A percentile compares a stretch with the other conserved stretches of the same genome.
These are phyloP conservation scores for Golubevia pallescens DNA, from an alignment of 1,284 basidiomycete genomes.

Conservation along the genomic window DNA sequence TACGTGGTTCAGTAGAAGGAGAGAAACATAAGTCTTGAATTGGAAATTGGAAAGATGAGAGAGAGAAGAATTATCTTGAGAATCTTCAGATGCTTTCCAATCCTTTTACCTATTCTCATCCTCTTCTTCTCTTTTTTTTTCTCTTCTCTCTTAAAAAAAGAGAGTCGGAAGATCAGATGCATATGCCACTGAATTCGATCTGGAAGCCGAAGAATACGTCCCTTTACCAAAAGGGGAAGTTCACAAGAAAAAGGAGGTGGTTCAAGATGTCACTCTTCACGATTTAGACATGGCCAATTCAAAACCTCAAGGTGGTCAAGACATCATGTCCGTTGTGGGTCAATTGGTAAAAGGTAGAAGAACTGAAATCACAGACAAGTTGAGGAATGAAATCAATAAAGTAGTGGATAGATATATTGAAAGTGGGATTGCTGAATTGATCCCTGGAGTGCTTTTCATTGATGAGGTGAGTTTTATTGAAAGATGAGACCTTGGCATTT, in stretches of 20 bases:
- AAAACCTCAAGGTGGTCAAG: constrained; percentile 88
- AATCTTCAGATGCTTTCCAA: too few species aligned
- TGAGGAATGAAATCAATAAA: constrained; percentile 93
- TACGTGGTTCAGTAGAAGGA: too few species aligned
- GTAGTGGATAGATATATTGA: constrained; percentile 98
- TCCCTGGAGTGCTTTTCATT: constrained; percentile 97
- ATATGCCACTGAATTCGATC: constrained; percentile 96
- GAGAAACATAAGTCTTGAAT: neutral
- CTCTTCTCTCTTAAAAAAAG: constrained; percentile 65
- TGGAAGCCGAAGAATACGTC: constrained; percentile 97
- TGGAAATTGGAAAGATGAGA: neutral
- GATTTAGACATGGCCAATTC: constrained; percentile 97
- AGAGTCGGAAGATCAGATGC: constrained; percentile 96
- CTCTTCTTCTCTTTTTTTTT: neutral
- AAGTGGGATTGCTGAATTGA: constrained; percentile 95
- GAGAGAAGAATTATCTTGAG: too few species aligned
- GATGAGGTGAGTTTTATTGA: constrained; percentile 97
- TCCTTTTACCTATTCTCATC: too few species aligned
- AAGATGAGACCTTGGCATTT: too few species aligned
- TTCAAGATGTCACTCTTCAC: constrained; percentile 95
- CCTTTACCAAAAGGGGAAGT: constrained; percentile 97
- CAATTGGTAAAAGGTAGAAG: constrained; percentile 91
- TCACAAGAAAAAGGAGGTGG: constrained; percentile 94
- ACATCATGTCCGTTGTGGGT: constrained; percentile 99
- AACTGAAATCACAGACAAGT: constrained; percentile 96